Base-by-base conservation (phyloP, 83 land plant species). In the Diphasiastrum complanatum region DNA sequence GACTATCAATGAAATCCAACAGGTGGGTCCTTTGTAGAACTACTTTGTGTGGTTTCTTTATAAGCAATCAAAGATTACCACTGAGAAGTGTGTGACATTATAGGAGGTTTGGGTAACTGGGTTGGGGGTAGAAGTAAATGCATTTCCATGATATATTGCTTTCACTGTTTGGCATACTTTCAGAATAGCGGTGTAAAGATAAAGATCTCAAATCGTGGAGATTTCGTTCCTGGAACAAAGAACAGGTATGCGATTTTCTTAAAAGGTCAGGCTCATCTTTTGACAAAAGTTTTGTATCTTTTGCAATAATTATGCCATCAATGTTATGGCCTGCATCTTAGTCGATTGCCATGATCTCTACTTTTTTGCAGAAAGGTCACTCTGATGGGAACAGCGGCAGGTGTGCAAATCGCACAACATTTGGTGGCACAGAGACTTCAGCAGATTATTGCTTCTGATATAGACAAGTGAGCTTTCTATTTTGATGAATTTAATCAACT, bases 181-280 rank as follows among this genome's bases (percentile, higher is more conserved):
- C 90, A 89, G 96, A 67, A 56, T 35, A 86, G 85, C 64, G 96
- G 96, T 33, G 88, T 87, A 36, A 87, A 73, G 67, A 86, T 89
- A 47, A 86, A 86, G 74, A 83, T 89, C 48, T 89, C 96, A 20
- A 92, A 89, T 51, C 77, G 91, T 30, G 96, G 96, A 61, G 96
- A 89, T 73, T 89, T 83, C 74, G 70, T 89, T 57, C 60, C 92
- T 40, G 96, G 96, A 36, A 89, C 96, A 51, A 79, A 74, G 49
- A 82, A 89, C 45, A 84, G 96, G 96, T 86, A 74, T 2, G 67
- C n/a, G 22, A 0, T 34, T 48, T 49, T 24, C 2, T 28, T 30
- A 54, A 63, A 49, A 60, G 18, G n/a, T n/a, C 19, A 43, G 25
- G 56, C 63, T 16, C 25, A 5, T 4, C 5, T 20, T 6, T 8